Percentiles rank a stretch among this genome's conserved stretches.
phyloP scores from a whole-genome alignment of 306 rosid genomes.

The Sphenostylis stenocarpa region DNA sequence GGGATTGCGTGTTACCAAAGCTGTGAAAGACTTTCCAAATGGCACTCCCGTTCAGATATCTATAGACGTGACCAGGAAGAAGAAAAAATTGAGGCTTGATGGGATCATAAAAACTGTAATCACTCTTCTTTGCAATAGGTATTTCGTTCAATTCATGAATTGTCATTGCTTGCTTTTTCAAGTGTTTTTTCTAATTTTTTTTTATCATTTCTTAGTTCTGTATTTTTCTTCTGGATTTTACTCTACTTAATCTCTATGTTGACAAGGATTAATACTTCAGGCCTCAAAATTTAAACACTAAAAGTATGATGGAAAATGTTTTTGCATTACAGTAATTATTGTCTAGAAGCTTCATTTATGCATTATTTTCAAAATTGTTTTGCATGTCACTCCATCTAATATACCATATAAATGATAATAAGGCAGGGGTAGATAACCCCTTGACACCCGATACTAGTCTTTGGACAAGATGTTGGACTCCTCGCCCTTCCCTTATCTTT shows the following conservation, averaged over 20 bases:
- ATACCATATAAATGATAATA: not conserved
- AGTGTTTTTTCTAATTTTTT: not conserved
- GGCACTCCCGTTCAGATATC: slow-evolving; percentile 97
- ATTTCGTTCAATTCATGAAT: slow-evolving; percentile 18
- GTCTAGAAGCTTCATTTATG: not conserved
- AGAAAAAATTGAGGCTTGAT: slow-evolving; percentile 79
- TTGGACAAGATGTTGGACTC: not conserved
- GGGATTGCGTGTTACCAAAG: slow-evolving; percentile 81
- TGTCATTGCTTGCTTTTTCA: not conserved
- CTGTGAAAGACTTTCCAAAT: slow-evolving; percentile 67
- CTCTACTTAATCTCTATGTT: not conserved
- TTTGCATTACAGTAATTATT: not conserved
- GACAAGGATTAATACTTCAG: not conserved
- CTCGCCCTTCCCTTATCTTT: not conserved
- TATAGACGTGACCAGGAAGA: slow-evolving; percentile 69
- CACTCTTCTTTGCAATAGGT: slow-evolving; percentile 78
- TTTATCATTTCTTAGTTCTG: slow-evolving; percentile 18
- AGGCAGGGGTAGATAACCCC: not conserved
- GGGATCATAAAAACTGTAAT: slow-evolving; percentile 87
- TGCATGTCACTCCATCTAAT: not conserved
- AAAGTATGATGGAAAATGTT: not conserved
- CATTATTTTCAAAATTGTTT: slow-evolving; percentile 1
- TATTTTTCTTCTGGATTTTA: not conserved
- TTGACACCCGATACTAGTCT: not conserved
- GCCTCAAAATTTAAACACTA: not conserved